phyloP scores from a whole-genome alignment of 148 eudicot species.

The Nepenthes mirabilis region DNA sequence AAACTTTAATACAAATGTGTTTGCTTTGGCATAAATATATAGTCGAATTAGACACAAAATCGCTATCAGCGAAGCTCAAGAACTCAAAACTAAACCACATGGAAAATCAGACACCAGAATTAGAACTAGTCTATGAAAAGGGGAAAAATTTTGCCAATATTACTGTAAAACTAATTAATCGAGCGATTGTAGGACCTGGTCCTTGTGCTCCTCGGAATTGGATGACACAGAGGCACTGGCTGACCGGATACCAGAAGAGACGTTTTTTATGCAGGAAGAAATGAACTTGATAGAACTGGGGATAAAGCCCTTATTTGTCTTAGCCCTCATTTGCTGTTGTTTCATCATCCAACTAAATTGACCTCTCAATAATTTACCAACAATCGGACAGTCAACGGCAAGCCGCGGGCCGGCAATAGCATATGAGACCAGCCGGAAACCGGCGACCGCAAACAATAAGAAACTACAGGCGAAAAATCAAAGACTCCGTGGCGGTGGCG shows the following conservation, averaged over 20 bases:
- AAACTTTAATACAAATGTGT: neutral
- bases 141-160: too few relatives aligned
- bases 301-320: constrained; percentile 35
- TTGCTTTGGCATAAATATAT: neutral
- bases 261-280: constrained; percentile 83
- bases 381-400: constrained; percentile 25
- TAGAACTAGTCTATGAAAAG: too few relatives aligned
- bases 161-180: too few relatives aligned
- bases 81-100: neutral
- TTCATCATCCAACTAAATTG: constrained; percentile 32
- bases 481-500: neutral
- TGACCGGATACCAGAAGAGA: constrained; percentile 85
- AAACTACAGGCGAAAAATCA: neutral
- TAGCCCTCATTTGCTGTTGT: constrained; percentile 21
- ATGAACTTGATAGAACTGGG: constrained; percentile 70
- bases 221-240: constrained; percentile 60
- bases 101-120: neutral
- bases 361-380: constrained; percentile 7
- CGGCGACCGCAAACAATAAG: too few relatives aligned
- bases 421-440: constrained; percentile 9
- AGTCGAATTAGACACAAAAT: neutral
- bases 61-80: neutral
- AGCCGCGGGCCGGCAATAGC: constrained; percentile 5
- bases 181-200: constrained; percentile 52
- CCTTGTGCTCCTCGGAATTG: constrained; percentile 40